A percentile compares a stretch with the other conserved stretches of the same genome.
phyloP scores from a whole-genome alignment of 495 filamentous ascomycete genomes.

The Neurospora pannonica region DNA sequence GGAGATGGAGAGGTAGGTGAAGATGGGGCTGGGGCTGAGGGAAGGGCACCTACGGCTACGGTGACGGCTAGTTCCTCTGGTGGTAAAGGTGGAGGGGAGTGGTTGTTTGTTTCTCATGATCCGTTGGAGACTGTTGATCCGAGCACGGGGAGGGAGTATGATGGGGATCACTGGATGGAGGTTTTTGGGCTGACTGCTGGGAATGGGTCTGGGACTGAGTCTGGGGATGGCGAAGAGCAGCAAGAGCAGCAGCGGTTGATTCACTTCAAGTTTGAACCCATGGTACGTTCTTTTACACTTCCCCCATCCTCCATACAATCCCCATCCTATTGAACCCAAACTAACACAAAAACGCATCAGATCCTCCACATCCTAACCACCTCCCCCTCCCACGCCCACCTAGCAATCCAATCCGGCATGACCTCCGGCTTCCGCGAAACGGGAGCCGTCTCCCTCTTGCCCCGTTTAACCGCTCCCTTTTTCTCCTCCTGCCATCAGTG shows the following conservation, averaged over 20 bases:
- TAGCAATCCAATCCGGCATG: conserved; percentile 61
- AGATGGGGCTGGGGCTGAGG: no score
- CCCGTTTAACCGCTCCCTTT: background rate
- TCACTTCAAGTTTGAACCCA: conserved; percentile 88
- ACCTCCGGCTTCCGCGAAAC: conserved; percentile 83
- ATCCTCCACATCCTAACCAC: conserved; percentile 81
- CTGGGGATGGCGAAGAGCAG: background rate
- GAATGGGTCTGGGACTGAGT: conserved; percentile 5
- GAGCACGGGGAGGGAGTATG: conserved; percentile 2
- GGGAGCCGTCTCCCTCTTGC: conserved; percentile 47
- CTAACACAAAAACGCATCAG: conserved; percentile 29
- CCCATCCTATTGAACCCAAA: background rate
- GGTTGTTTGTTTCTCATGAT: conserved; percentile 83
- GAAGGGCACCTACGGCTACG: conserved; percentile 3
- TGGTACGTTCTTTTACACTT: conserved; percentile 49
- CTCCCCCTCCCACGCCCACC: conserved; percentile 60
- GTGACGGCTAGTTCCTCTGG: conserved; percentile 44
- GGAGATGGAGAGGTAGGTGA: background rate
- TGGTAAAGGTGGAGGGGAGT: conserved; percentile 72
- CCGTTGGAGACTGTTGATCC: conserved; percentile 35
- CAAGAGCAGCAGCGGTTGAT: conserved; percentile 45
- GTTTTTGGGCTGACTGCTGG: conserved; percentile 5
- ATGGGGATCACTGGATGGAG: background rate
- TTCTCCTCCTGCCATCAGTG: background rate
- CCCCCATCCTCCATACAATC: background rate